Evolutionary conservation across 352 stramenopile genomes (phyloP).

Genomic region (Phytopythium aichiense): DNA sequence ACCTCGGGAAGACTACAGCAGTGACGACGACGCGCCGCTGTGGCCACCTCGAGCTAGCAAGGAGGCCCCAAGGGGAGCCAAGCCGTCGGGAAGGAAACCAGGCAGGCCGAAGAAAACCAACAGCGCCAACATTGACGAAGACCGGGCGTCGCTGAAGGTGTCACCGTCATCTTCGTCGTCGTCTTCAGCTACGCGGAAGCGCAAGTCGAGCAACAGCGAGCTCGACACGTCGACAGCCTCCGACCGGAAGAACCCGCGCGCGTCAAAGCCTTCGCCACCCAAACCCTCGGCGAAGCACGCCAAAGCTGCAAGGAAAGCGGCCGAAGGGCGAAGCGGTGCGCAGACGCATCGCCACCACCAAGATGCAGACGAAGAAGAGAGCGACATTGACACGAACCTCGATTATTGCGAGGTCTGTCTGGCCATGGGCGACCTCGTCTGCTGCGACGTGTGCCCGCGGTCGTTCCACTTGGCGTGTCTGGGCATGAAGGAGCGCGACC

Average conservation of each 20-base stretch:
- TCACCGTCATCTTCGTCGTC: conserved; percentile 1
- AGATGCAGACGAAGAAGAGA: conserved; percentile 16
- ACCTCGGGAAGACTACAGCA: conserved; percentile 3
- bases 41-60: conserved; percentile 2
- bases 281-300: not conserved
- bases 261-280: not conserved
- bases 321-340: not conserved
- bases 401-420: conserved; percentile 86
- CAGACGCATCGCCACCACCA: not conserved
- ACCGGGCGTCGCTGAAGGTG: not conserved
- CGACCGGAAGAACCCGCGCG: conserved; percentile 2
- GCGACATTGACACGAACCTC: conserved; percentile 66
- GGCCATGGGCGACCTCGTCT: conserved; percentile 80
- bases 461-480: conserved; percentile 90
- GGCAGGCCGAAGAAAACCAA: not conserved
- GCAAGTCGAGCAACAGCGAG: not conserved
- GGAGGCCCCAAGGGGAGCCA: conserved; percentile 1
- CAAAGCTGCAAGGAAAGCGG: not conserved
- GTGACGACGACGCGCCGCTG: conserved; percentile 4
- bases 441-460: conserved; percentile 89
- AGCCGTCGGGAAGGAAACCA: not conserved
- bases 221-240: not conserved
- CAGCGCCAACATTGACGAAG: not conserved
- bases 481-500: conserved; percentile 59
- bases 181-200: conserved; percentile 4